Percentiles rank a stretch among this genome's conserved stretches.
These are phyloP conservation scores for Solidago caesia DNA, from an alignment of 129 eudicot genomes.

Conservation along the genomic window DNA sequence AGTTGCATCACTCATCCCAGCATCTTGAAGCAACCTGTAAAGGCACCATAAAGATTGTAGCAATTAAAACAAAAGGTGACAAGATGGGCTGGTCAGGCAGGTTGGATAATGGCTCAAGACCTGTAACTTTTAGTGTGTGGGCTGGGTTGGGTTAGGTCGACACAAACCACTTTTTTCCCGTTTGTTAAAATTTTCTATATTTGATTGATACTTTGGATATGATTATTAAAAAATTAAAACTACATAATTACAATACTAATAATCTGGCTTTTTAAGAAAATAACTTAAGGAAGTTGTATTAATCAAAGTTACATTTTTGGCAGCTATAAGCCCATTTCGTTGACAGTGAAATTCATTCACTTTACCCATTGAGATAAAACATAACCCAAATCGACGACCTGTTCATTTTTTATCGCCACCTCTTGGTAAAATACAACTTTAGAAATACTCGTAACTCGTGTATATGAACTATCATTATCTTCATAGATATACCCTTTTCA, in stretches of 20 bases:
- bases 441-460: too few relatives aligned
- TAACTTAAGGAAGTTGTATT: neutral
- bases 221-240: neutral
- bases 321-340: neutral
- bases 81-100: neutral
- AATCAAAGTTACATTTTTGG: neutral
- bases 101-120: neutral
- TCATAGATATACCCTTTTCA: too few relatives aligned
- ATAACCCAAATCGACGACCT: neutral
- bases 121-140: neutral
- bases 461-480: too few relatives aligned
- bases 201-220: neutral
- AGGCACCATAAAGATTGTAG: conserved; percentile 23
- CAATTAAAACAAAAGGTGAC: neutral
- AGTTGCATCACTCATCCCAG: conserved; percentile 91
- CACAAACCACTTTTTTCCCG: neutral
- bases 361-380: neutral
- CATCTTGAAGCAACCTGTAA: conserved; percentile 85
- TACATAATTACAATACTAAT: neutral
- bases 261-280: neutral
- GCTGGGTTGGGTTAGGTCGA: neutral
- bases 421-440: too few relatives aligned
- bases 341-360: neutral
- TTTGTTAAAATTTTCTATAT: neutral
- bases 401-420: too few relatives aligned